These are phyloP conservation scores for Mucor irregularis DNA, from an alignment of 371 early-diverging fungal genomes.

Conservation along the genomic window DNA sequence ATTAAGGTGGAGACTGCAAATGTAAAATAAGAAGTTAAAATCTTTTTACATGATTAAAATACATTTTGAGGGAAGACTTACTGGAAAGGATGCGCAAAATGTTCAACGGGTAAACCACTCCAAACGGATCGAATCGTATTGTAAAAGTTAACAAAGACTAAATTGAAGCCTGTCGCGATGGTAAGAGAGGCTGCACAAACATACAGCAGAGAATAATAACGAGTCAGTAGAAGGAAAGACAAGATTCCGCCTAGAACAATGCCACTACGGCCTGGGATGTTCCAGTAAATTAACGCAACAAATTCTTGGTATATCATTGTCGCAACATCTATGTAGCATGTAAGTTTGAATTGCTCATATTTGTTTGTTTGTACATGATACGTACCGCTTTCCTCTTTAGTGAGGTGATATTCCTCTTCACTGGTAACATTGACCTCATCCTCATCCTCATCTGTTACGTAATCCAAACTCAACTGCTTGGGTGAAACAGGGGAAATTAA, in stretches of 20 bases:
- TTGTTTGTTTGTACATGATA: not conserved
- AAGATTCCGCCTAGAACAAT: conserved; percentile 33
- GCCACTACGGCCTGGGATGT: conserved; percentile 45
- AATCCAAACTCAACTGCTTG: not conserved
- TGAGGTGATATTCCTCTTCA: not conserved
- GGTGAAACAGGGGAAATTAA: not conserved
- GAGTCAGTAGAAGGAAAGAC: conserved; percentile 40
- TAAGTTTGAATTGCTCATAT: not conserved
- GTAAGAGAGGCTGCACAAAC: conserved; percentile 44
- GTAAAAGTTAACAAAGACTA: conserved; percentile 51
- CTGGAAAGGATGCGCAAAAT: conserved; percentile 39
- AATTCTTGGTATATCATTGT: conserved; percentile 3
- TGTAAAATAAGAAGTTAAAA: no score
- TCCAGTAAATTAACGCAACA: conserved; percentile 47
- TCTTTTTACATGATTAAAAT: no score
- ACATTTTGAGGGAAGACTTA: no score
- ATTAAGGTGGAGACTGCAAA: conserved; percentile 29
- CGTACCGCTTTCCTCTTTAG: not conserved
- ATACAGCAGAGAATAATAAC: conserved; percentile 53
- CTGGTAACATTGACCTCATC: not conserved
- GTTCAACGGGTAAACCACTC: conserved; percentile 38
- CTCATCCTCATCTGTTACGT: not conserved
- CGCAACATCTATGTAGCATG: conserved; percentile 6
- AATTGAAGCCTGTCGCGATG: conserved; percentile 48
- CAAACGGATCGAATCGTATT: conserved; percentile 30